Evolutionary conservation across 1,139 yeast species (phyloP).

Genomic region (Candida tropicalis): DNA sequence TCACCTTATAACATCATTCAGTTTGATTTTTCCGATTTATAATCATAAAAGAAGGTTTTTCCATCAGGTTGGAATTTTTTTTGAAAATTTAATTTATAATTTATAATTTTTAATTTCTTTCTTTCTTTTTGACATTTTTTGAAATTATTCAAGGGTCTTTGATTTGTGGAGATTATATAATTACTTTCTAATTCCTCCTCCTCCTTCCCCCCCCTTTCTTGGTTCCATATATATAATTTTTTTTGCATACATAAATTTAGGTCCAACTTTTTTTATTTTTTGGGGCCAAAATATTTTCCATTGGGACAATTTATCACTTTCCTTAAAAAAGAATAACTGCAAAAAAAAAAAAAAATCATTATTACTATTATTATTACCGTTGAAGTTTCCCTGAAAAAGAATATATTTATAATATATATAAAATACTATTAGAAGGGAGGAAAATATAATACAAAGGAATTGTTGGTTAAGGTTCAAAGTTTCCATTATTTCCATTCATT

Average conservation of each 20-base stretch:
- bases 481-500: not conserved
- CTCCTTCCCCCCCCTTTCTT: no score
- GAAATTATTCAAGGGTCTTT: no score
- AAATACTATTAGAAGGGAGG: no score
- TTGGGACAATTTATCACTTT: not conserved
- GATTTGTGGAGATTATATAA: not conserved
- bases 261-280: not conserved
- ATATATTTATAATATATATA: no score
- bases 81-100: not conserved
- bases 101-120: not conserved
- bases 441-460: no score
- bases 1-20: constrained; percentile 4
- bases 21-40: no score
- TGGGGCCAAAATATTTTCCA: constrained; percentile 3
- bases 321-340: not conserved
- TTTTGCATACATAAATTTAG: constrained; percentile 2
- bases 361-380: not conserved
- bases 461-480: no score
- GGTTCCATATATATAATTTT: not conserved
- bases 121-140: not conserved
- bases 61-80: not conserved
- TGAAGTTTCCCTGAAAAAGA: constrained; percentile 1
- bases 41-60: not conserved
- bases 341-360: not conserved
- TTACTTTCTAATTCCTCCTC: no score